Conservation (phyloP, 768 basidiomycete species). For the Leucocoprinus birnbaumii region DNA sequence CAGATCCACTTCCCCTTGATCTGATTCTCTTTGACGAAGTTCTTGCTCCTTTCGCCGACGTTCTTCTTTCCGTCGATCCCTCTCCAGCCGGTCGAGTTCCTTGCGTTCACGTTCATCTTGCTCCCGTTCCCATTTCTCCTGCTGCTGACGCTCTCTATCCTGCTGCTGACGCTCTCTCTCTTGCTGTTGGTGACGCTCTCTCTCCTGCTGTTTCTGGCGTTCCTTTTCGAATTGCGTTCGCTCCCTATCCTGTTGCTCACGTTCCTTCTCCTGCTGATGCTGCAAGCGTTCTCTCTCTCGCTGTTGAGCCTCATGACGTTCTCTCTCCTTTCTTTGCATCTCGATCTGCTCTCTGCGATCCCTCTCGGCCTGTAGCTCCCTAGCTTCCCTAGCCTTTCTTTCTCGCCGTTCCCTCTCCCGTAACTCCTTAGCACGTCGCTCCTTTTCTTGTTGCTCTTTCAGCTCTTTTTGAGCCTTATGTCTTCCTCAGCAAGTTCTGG, state of each 20-base stretch:
- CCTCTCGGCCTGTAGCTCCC: constrained; percentile 13
- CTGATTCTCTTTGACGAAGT: constrained; percentile 8
- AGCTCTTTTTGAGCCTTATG: constrained; percentile 14
- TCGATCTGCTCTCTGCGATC: constrained; percentile 12
- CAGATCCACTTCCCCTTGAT: constrained; percentile 3
- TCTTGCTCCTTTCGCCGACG: constrained; percentile 14
- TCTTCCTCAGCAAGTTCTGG: constrained; percentile 16
- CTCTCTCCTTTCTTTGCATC: constrained; percentile 13
- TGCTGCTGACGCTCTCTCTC: constrained; percentile 17
- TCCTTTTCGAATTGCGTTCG: constrained; percentile 15
- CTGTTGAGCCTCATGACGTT: constrained; percentile 15
- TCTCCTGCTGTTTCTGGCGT: constrained; percentile 16
- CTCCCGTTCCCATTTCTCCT: constrained; percentile 12
- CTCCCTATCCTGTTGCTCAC: constrained; percentile 12
- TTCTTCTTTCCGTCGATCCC: constrained; percentile 12
- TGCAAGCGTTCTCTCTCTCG: constrained; percentile 15
- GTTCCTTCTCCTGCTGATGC: constrained; percentile 11
- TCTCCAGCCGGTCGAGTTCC: constrained; percentile 15
- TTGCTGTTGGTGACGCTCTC: constrained; percentile 14
- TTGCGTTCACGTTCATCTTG: constrained; percentile 13
- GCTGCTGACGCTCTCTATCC: constrained; percentile 14
- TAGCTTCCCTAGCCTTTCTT: constrained; percentile 11
- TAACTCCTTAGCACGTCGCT: constrained; percentile 15
- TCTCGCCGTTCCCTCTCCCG: constrained; percentile 12
- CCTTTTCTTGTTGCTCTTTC: constrained; percentile 15